Conservation (phyloP, 805 yeast species). For the Blastobotrys americana region DNA sequence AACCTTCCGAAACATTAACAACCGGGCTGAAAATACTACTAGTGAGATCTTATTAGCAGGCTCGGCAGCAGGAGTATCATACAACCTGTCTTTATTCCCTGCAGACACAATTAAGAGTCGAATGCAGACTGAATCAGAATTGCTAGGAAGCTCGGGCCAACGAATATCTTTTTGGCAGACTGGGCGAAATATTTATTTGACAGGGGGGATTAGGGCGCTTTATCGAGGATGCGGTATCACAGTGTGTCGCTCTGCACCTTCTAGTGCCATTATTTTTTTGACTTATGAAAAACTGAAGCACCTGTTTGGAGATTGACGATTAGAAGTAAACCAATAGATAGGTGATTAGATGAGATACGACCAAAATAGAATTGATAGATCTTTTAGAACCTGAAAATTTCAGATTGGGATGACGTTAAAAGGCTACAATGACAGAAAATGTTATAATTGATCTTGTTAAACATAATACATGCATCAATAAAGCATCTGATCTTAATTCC, state of each 20-base stretch:
- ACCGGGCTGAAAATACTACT: slow-evolving; percentile 24
- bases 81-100: slow-evolving; percentile 76
- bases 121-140: slow-evolving; percentile 57
- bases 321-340: neutral
- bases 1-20: slow-evolving; percentile 2
- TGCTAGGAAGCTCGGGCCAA: slow-evolving; percentile 29
- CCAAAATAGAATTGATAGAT: no score
- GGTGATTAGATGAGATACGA: no score
- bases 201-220: slow-evolving; percentile 62
- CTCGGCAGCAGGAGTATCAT: slow-evolving; percentile 77
- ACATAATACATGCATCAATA: no score
- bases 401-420: no score
- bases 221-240: slow-evolving; percentile 86
- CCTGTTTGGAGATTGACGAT: neutral
- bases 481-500: no score
- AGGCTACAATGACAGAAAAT: no score
- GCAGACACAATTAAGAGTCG: slow-evolving; percentile 85
- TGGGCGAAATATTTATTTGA: slow-evolving; percentile 34
- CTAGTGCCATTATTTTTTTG: slow-evolving; percentile 80
- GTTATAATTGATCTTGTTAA: no score
- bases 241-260: slow-evolving; percentile 73
- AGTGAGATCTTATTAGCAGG: slow-evolving; percentile 66
- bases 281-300: slow-evolving; percentile 49
- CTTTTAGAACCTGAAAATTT: no score
- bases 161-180: slow-evolving; percentile 30